Conservation (phyloP, 306 rosid genomes). For the Boehmeria nivea region DNA sequence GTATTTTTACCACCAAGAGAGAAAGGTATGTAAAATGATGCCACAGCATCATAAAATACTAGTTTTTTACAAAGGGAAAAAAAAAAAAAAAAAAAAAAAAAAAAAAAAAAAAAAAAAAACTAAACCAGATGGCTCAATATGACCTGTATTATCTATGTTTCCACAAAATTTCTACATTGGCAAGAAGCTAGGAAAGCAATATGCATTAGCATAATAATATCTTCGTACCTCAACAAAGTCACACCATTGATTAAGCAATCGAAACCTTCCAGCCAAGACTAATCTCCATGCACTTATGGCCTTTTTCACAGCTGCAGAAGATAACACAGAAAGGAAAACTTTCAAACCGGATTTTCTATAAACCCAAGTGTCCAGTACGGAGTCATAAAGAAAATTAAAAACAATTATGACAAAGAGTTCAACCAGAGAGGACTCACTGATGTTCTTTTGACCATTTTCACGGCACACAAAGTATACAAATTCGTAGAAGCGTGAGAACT, state of each 20-base stretch:
- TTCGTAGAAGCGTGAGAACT: constrained; percentile 81
- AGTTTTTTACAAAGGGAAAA: no score
- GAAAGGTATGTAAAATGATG: neutral
- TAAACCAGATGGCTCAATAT: neutral
- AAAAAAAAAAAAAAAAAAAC: neutral
- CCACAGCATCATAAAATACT: neutral
- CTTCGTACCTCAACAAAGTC: constrained; percentile 83
- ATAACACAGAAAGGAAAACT: constrained; percentile 10
- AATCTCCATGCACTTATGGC: constrained; percentile 86
- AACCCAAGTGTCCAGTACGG: no score
- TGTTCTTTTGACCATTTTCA: constrained; percentile 91
- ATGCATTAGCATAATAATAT: constrained; percentile 13
- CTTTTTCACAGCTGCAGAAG: constrained; percentile 63
- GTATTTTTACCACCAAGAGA: neutral
- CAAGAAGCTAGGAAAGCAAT: constrained; percentile 1
- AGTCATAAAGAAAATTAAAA: constrained; percentile 3
- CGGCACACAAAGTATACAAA: constrained; percentile 87
- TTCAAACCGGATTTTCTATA: no score
- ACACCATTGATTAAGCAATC: constrained; percentile 77
- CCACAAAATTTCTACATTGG: neutral
- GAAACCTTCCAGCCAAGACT: constrained; percentile 79
- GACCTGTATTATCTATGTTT: neutral
- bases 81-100: neutral
- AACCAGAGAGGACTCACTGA: constrained; percentile 46
- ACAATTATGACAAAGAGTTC: constrained; percentile 7